phyloP scores from a whole-genome alignment of 2,329 filamentous ascomycete genomes.

The Ascochyta fabae region DNA sequence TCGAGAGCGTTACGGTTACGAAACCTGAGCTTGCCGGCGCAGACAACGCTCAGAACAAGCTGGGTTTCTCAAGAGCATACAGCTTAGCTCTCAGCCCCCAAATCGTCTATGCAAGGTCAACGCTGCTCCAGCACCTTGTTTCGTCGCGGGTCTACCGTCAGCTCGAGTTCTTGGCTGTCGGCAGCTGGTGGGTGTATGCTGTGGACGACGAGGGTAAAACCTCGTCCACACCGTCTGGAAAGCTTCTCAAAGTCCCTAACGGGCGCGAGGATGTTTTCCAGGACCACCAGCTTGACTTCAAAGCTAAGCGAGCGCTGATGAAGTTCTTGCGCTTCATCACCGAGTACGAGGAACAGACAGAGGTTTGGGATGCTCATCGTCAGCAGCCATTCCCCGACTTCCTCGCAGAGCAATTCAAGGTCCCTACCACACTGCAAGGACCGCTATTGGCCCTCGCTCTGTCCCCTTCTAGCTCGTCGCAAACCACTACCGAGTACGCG shows the following conservation, averaged over 20 bases:
- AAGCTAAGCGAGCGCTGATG: slow-evolving; percentile 86
- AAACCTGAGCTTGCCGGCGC: slow-evolving; percentile 30
- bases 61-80: slow-evolving; percentile 75
- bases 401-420: slow-evolving; percentile 60
- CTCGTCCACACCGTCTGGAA: slow-evolving; percentile 15
- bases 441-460: slow-evolving; percentile 75
- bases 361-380: slow-evolving; percentile 66
- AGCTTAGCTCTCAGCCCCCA: slow-evolving; percentile 84
- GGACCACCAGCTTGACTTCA: slow-evolving; percentile 74
- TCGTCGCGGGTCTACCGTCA: slow-evolving; percentile 87
- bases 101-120: slow-evolving; percentile 82
- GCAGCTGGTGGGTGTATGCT: slow-evolving; percentile 84
- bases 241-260: slow-evolving; percentile 77
- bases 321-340: slow-evolving; percentile 90
- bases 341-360: slow-evolving; percentile 68
- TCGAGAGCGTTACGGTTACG: slow-evolving; percentile 43
- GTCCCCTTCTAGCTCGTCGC: slow-evolving; percentile 63
- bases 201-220: slow-evolving; percentile 9
- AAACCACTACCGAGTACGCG: slow-evolving; percentile 70
- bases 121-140: slow-evolving; percentile 79
- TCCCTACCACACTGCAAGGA: slow-evolving; percentile 69
- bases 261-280: slow-evolving; percentile 92
- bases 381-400: slow-evolving; percentile 64
- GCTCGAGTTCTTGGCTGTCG: slow-evolving; percentile 91
- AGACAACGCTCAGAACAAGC: slow-evolving; percentile 45